Evolutionary conservation across 1,139 yeast genomes (phyloP).

Genomic region (Hansenula lynferdii): DNA sequence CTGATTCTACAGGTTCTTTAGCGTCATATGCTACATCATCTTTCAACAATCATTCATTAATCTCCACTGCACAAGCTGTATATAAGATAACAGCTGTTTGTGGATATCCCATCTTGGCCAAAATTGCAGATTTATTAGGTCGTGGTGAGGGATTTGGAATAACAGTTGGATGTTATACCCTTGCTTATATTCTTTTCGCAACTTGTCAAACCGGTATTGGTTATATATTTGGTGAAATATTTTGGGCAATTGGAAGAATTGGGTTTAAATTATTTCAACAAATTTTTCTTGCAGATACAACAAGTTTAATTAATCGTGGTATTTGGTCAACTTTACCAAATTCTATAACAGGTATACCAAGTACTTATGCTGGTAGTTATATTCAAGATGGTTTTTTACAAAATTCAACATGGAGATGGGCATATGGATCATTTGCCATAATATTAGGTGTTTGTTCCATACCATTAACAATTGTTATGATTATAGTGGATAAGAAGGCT

Average conservation of each 20-base stretch:
- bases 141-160: slow-evolving; percentile 34
- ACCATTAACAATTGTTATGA: slow-evolving; percentile 28
- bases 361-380: slow-evolving; percentile 22
- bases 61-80: slow-evolving; percentile 35
- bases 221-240: slow-evolving; percentile 30
- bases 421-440: slow-evolving; percentile 33
- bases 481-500: slow-evolving; percentile 25
- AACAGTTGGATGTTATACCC: slow-evolving; percentile 25
- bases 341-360: slow-evolving; percentile 21
- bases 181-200: slow-evolving; percentile 30
- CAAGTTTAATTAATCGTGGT: slow-evolving; percentile 31
- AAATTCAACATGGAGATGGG: slow-evolving; percentile 33
- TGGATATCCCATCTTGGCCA: slow-evolving; percentile 35
- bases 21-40: slow-evolving; percentile 33
- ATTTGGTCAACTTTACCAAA: slow-evolving; percentile 30
- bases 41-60: slow-evolving; percentile 32
- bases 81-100: slow-evolving; percentile 34
- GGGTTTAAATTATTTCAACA: slow-evolving; percentile 33
- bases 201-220: slow-evolving; percentile 26
- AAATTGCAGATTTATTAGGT: slow-evolving; percentile 34
- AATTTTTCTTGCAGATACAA: slow-evolving; percentile 35
- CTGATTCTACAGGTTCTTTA: slow-evolving; percentile 19
- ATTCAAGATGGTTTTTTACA: slow-evolving; percentile 21
- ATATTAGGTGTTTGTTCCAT: slow-evolving; percentile 27
- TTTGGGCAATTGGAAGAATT: slow-evolving; percentile 31